Evolutionary conservation across 495 filamentous ascomycete species (phyloP), one percentile per base, ranked within the genome.

Genomic region (Oleoguttula mirabilis): DNA sequence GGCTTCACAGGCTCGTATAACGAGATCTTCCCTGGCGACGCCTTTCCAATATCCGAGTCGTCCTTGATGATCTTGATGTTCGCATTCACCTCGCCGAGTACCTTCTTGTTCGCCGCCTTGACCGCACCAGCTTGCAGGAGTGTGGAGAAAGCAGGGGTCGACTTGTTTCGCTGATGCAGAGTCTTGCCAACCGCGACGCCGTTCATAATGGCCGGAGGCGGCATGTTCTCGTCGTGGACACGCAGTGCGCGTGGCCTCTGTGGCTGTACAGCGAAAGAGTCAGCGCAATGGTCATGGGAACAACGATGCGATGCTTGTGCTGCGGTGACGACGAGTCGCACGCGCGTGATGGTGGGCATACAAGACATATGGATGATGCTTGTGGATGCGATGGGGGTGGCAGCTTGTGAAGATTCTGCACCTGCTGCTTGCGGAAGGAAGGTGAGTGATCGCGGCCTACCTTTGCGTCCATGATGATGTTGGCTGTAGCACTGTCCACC

Each of bases 1-100:
- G 42, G 38, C 39, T 44, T 47, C 1, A 35, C 35, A 8, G 24
- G 12, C 39, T 66, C 60, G 37, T 60, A 48, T 17, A 41, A 24
- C 15, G 34, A 32, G 28, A 62, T 28, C 39, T 52, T 52, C 7
- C 40, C 49, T 12, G 45, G 39, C 8, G 49, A 48, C 10, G 55
- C 61, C 59, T 79, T 82, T 34, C 59, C 67, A 40, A 72, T 47
- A 17, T 59, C 60, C 15, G 64, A 65, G 47, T 78, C 77, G 56
- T 67, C 64, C 43, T 70, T 42, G 10, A 68, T 51, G 19, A 63
- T 52, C 51, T 77, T 79, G 21, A 65, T 59, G 12, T 69, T 80
- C 56, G 84, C 87, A 69, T 78, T 88, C 25, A 87, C 68, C 55
- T 94, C 87, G 12, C 72, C 80, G 60, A 90, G 84, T 12, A 75